phyloP scores from a whole-genome alignment of 139 green algal species.

The Closterium sp. region DNA sequence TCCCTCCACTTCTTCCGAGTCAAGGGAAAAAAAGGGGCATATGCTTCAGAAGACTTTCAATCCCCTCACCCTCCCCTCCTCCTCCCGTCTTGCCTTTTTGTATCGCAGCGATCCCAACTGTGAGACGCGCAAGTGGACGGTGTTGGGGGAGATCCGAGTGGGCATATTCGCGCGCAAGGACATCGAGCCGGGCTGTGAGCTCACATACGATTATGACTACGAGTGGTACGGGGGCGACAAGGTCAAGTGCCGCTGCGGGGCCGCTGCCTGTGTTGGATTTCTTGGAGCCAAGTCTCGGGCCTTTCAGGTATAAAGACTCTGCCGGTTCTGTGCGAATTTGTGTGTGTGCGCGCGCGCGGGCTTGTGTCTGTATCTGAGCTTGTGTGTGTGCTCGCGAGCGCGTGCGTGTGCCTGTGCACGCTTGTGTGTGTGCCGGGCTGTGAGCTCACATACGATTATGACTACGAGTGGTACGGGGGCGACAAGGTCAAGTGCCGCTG shows the following conservation, averaged over 20 bases:
- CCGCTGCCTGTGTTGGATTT: slow-evolving; percentile 34
- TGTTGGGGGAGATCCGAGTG: slow-evolving; percentile 91
- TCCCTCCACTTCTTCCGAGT: too few species aligned
- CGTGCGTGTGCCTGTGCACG: too few species aligned
- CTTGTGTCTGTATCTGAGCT: too few species aligned
- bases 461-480: slow-evolving; percentile 51
- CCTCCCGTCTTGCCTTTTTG: neutral
- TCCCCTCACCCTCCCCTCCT: neutral
- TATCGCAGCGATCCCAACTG: slow-evolving; percentile 84
- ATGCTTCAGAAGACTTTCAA: too few species aligned
- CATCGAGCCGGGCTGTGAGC: slow-evolving; percentile 74
- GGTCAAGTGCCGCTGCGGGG: slow-evolving; percentile 44
- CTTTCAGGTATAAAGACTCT: slow-evolving; percentile 1
- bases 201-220: slow-evolving; percentile 67
- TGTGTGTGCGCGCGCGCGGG: too few species aligned
- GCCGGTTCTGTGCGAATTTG: too few species aligned
- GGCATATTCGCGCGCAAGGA: slow-evolving; percentile 80
- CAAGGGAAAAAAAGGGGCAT: too few species aligned
- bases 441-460: slow-evolving; percentile 74
- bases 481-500: slow-evolving; percentile 49
- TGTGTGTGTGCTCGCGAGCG: slow-evolving; percentile 24
- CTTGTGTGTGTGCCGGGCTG: slow-evolving; percentile 33
- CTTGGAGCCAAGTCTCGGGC: slow-evolving; percentile 47
- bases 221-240: slow-evolving; percentile 52
- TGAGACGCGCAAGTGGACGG: slow-evolving; percentile 98